A percentile compares a stretch with the other conserved stretches of the same genome.
Evolutionary conservation across 2,329 filamentous ascomycete species (phyloP).

Genomic region (Fusarium sp.): DNA sequence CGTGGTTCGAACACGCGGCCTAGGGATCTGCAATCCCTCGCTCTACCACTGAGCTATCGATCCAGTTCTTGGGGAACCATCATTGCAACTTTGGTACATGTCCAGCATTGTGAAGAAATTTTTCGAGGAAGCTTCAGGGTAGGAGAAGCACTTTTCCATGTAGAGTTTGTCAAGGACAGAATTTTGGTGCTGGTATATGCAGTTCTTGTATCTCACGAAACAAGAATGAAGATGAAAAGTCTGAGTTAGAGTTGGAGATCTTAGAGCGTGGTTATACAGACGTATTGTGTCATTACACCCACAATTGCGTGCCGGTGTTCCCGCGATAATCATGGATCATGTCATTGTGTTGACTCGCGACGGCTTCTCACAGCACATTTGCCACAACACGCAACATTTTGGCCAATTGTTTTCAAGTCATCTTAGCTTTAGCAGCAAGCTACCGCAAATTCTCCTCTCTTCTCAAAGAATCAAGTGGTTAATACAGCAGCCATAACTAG

Average conservation of each 20-base stretch:
- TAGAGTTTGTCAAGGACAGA: no score
- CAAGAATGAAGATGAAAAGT: not conserved
- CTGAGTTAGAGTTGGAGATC: no score
- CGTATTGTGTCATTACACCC: constrained; percentile 1
- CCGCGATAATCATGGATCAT: constrained; percentile 10
- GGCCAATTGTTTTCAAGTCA: not conserved
- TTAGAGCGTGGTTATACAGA: not conserved
- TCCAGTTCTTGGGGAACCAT: not conserved
- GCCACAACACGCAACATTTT: not conserved
- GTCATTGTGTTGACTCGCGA: constrained; percentile 10
- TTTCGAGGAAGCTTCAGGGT: not conserved
- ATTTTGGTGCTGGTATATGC: not conserved
- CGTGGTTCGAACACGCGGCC: constrained; percentile 42
- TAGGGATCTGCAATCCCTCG: constrained; percentile 43
- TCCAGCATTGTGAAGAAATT: accelerated
- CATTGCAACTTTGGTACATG: accelerated
- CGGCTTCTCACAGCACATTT: not conserved
- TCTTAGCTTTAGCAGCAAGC: not conserved
- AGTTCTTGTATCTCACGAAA: not conserved
- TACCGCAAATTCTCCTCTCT: no score
- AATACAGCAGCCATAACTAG: no score
- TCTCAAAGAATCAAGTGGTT: not conserved
- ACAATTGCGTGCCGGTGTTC: constrained; percentile 15
- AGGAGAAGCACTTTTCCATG: not conserved
- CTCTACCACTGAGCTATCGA: constrained; percentile 44